A percentile compares a stretch with the other conserved stretches of the same genome.
These are phyloP conservation scores for Entelexis sorbosivorans DNA, from an alignment of 1,139 yeast genomes.

Conservation along the genomic window DNA sequence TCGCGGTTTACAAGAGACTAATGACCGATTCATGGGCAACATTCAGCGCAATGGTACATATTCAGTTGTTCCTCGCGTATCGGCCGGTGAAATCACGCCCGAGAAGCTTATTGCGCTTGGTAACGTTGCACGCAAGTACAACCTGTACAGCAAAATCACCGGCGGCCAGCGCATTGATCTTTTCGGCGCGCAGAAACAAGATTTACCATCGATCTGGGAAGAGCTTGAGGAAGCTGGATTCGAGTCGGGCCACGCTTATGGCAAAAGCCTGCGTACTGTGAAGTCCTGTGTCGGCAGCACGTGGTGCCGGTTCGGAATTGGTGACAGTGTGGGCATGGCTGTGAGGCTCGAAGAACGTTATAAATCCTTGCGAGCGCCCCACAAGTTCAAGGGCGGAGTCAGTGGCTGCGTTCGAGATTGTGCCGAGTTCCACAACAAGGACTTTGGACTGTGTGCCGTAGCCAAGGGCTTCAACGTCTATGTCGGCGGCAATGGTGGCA, in stretches of 20 bases:
- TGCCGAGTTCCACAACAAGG: conserved; percentile 33
- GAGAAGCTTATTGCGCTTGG: conserved; percentile 31
- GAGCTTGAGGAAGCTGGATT: conserved; percentile 29
- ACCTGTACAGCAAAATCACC: conserved; percentile 31
- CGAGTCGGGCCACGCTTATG: conserved; percentile 33
- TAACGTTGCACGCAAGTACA: conserved; percentile 29
- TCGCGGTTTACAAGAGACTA: conserved; percentile 32
- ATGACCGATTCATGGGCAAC: conserved; percentile 31
- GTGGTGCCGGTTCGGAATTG: conserved; percentile 33
- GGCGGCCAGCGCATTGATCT: conserved; percentile 33
- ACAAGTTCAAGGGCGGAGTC: conserved; percentile 33
- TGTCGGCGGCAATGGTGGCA: conserved; percentile 34
- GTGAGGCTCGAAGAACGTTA: conserved; percentile 31
- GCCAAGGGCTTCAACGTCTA: conserved; percentile 30
- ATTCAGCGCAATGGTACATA: conserved; percentile 33
- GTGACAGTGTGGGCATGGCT: conserved; percentile 33
- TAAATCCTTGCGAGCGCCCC: conserved; percentile 32
- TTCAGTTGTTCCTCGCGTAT: conserved; percentile 32
- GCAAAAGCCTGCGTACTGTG: conserved; percentile 31
- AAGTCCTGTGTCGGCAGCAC: conserved; percentile 34
- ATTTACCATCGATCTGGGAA: conserved; percentile 30
- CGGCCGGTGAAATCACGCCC: conserved; percentile 33
- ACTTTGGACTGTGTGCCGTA: conserved; percentile 30
- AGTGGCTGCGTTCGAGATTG: conserved; percentile 33
- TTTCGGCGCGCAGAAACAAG: conserved; percentile 31